Base-by-base conservation (phyloP, 257 asterid genomes). In the Euphrasia confusa region DNA sequence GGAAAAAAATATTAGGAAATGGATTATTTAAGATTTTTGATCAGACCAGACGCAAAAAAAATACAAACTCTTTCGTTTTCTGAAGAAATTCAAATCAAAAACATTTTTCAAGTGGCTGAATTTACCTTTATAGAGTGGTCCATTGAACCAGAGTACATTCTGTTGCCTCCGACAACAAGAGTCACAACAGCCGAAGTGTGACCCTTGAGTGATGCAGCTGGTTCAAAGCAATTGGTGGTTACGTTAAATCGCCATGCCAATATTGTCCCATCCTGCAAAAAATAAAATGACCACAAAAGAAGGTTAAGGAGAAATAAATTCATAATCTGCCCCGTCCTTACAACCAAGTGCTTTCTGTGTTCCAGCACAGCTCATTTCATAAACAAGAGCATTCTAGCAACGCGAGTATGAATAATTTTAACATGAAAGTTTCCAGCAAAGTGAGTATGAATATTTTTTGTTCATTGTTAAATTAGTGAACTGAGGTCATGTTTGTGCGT, bases 201-300 rank as follows among this genome's bases (percentile, higher is more conserved):
- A 10, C 75, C 95, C 70, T 67, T 78, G 67, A 78, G 47, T 42
- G 52, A 24, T 39, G 69, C 79, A 53, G 45, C 74, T 12, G 58
- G 72, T 63, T 81, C 81, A 10, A 64, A 72, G 27, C 4, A 18
- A 48, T 33, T 65, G 15, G 74, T 57, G 15, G 60, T 86, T 0
- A 66, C 60, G 44, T 49, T 24, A 44, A 61, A 75, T 42, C 70
- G 81, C 95, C 95, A 85, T 7, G 79, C 86, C 49, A 78, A 60
- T 58, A 88, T 78, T 45, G 73, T 49, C 10, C 95, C 96, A 67
- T 80, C 85, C 87, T 87, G 80, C 74, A 57, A 13, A 30, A 54
- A 1, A 28, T 54, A 54, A 26, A 54, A 54, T 54, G 60, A 11
- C 17, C 3, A 12, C 35, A 54, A 10, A 54, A 27, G 12, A 18